phyloP scores from a whole-genome alignment of 2,329 filamentous ascomycete species.

The Colletotrichum cordylinicola region DNA sequence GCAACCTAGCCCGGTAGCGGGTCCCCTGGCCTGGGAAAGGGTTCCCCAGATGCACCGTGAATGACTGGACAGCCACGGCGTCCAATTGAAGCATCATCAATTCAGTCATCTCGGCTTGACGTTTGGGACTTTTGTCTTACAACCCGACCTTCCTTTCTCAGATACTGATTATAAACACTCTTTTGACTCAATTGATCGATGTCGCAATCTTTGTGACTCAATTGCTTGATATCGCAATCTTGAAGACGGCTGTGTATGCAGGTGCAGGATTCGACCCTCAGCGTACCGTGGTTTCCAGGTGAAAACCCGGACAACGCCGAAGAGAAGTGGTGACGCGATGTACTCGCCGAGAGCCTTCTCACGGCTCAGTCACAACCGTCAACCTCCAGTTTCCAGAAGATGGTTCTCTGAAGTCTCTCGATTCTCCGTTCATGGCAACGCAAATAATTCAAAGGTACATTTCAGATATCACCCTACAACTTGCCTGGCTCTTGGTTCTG shows the following conservation, averaged over 20 bases:
- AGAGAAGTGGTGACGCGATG: constrained; percentile 1
- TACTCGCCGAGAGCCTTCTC: neutral
- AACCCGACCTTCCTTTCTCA: neutral
- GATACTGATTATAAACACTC: neutral
- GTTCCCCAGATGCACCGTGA: neutral
- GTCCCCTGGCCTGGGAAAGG: neutral
- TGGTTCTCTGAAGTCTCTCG: neutral
- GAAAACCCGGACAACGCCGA: neutral
- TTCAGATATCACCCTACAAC: neutral
- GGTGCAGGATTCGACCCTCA: neutral
- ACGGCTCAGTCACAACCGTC: neutral
- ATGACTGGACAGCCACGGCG: neutral
- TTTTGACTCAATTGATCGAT: neutral
- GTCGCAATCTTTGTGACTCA: neutral
- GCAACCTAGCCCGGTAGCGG: neutral
- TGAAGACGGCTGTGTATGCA: neutral
- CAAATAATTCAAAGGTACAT: neutral
- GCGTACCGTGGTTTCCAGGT: neutral
- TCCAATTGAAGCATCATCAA: neutral
- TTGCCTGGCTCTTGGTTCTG: neutral
- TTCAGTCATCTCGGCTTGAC: neutral
- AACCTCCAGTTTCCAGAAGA: neutral
- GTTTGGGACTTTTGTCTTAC: neutral
- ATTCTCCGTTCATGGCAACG: constrained; percentile 10
- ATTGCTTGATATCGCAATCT: neutral